Percentiles rank a stretch among this genome's conserved stretches.
phyloP scores from a whole-genome alignment of 192 early-diverging fungal genomes.

The Allomyces macrogynus region DNA sequence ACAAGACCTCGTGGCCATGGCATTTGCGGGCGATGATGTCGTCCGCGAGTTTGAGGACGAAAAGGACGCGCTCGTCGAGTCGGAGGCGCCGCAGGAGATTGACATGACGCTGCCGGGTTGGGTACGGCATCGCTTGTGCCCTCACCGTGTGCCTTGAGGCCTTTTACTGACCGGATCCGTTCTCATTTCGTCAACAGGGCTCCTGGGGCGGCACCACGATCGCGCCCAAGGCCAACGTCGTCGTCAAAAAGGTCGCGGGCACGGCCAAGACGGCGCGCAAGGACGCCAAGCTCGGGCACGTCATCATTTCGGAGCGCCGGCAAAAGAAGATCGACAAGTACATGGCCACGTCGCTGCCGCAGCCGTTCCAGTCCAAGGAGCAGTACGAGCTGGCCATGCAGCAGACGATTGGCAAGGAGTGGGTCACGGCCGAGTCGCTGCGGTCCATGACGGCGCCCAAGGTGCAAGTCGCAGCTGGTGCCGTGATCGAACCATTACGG shows the following conservation, averaged over 20 bases:
- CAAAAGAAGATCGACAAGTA: constrained; percentile 69
- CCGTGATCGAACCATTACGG: constrained; percentile 69
- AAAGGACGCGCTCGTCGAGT: constrained; percentile 43
- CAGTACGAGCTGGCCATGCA: constrained; percentile 78
- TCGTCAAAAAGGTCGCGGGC: constrained; percentile 19
- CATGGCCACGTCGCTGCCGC: constrained; percentile 47
- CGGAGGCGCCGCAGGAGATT: constrained; percentile 56
- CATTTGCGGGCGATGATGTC: constrained; percentile 87
- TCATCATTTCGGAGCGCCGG: constrained; percentile 81
- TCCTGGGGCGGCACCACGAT: constrained; percentile 54
- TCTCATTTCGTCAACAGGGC: constrained; percentile 21
- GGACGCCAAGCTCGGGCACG: constrained; percentile 52
- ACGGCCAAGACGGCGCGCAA: constrained; percentile 13
- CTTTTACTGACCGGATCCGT: background rate
- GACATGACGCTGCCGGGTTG: constrained; percentile 84
- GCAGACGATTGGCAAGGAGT: constrained; percentile 83
- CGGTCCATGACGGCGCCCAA: constrained; percentile 57
- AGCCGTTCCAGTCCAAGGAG: constrained; percentile 59
- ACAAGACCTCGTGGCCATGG: constrained; percentile 69
- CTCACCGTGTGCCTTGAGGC: background rate
- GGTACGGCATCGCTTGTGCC: constrained; percentile 13
- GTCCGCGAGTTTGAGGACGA: constrained; percentile 78
- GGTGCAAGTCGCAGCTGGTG: constrained; percentile 61
- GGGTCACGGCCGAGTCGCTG: constrained; percentile 65
- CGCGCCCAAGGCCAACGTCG: constrained; percentile 37